A percentile compares a stretch with the other conserved stretches of the same genome.
Evolutionary conservation across 2,329 filamentous ascomycete species (phyloP).

Genomic region (Colletotrichum sp.): DNA sequence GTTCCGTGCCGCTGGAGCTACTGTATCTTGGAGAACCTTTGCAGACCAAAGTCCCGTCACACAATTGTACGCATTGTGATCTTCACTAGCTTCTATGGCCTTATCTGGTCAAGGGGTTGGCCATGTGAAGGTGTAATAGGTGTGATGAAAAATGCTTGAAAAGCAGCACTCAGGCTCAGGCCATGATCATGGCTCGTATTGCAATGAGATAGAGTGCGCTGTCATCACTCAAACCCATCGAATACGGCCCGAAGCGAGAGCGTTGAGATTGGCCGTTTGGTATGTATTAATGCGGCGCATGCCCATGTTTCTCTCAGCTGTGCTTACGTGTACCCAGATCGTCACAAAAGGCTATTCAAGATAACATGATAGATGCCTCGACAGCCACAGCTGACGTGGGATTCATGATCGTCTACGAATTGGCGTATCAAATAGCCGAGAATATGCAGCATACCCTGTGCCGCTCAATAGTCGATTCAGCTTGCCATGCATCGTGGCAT

Average conservation of each 20-base stretch:
- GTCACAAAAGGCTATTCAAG: not conserved
- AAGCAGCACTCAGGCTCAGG: not conserved
- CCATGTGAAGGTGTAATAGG: not conserved
- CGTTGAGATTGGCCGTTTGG: not conserved
- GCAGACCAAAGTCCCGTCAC: not conserved
- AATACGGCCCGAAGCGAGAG: not conserved
- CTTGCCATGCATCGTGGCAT: not conserved
- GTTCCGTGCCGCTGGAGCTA: not conserved
- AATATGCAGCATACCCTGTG: too few species aligned
- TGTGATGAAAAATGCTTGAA: rapidly evolving
- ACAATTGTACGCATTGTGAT: not conserved
- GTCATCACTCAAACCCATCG: not conserved
- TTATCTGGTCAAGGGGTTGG: not conserved
- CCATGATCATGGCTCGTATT: not conserved
- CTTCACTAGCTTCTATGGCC: not conserved
- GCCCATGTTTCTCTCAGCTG: not conserved
- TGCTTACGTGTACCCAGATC: constrained; percentile 1
- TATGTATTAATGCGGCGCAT: not conserved
- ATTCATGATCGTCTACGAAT: not conserved
- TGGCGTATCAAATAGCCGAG: not conserved
- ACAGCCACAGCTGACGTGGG: not conserved
- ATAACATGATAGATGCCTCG: not conserved
- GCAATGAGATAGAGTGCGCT: not conserved
- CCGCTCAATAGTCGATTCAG: not conserved
- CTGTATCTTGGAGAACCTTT: not conserved